Base-by-base conservation (phyloP, 768 basidiomycete species). In the Lyophyllum decastes region DNA sequence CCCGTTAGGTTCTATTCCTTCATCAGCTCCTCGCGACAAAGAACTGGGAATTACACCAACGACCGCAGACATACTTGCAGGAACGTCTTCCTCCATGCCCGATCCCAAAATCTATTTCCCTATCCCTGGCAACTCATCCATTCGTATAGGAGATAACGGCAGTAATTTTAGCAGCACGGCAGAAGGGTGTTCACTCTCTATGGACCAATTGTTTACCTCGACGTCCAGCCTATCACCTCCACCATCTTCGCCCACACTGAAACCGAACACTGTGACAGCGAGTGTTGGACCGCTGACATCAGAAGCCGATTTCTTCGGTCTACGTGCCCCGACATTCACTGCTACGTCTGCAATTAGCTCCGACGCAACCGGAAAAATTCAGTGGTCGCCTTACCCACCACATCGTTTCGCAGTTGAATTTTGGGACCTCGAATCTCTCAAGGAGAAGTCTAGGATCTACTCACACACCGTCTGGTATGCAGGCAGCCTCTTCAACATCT, bases 381-480 rank as follows among this genome's bases (percentile, higher is more conserved):
- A 74, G 33, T 92, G 88, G 87, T 82, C 87, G 0, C 77, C 82
- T n/a, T 84, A 85, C 66, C 86, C 89, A 45, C 95, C 95, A 0
- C 90, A 80, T 72, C 83, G 94, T 21, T 93, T 96, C 67, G 84
- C 85, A 9, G 91, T 94, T 51, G 94, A 96, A 71, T 96, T 96
- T 68, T 95, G 91, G 89, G 89, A 90, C 65, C 81, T 94, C 19
- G 88, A 90, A 59, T 73, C 78, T 33, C 78, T 97, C 38, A 88
- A 87, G 57, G 94, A 96, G 74, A 96, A 95, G 73, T 85, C 86
- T 50, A 80, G 93, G 16, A 71, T 92, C 50, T 87, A 95, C 70
- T 92, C 90, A 8, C 85, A 87, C 54, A 97, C 94, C 2, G 80
- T 95, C 52, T 95, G 92, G 85, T 92, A 94, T 68, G 94, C 90